phyloP scores from a whole-genome alignment of 768 basidiomycete genomes.

The Rhizopogon roseolus region DNA sequence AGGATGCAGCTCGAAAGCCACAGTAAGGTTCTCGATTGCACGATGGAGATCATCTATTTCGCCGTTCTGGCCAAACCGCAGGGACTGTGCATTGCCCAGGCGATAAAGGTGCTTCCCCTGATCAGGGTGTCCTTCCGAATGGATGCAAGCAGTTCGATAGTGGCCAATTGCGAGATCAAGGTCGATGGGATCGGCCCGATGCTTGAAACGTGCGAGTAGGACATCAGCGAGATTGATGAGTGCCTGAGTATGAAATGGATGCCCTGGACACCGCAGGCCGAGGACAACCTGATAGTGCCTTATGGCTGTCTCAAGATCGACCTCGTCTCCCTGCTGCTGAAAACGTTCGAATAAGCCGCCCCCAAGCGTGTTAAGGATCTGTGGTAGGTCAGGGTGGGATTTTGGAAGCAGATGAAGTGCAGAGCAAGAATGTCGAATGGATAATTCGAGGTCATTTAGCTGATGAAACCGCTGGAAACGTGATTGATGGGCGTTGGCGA shows the following conservation, averaged over 20 bases:
- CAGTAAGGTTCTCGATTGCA: conserved; percentile 20
- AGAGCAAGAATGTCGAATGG: conserved; percentile 14
- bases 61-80: conserved; percentile 11
- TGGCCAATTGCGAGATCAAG: conserved; percentile 23
- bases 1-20: conserved; percentile 17
- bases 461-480: background rate
- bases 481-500: background rate
- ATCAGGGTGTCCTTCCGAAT: conserved; percentile 11
- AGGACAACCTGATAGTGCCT: conserved; percentile 17
- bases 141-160: conserved; percentile 14
- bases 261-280: conserved; percentile 10
- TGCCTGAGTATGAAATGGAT: conserved; percentile 8
- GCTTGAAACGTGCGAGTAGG: conserved; percentile 22
- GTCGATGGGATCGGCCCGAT: conserved; percentile 14
- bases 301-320: conserved; percentile 25
- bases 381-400: conserved; percentile 12
- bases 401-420: conserved; percentile 13
- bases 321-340: conserved; percentile 5
- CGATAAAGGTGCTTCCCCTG: conserved; percentile 11
- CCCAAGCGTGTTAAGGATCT: conserved; percentile 18
- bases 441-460: conserved; percentile 17
- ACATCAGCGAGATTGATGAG: conserved; percentile 24
- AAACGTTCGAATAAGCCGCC: conserved; percentile 20
- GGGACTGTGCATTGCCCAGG: conserved; percentile 20
- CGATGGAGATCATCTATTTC: conserved; percentile 15